phyloP scores from a whole-genome alignment of 202 grass and related monocot species.

The Elaeis oleifera region DNA sequence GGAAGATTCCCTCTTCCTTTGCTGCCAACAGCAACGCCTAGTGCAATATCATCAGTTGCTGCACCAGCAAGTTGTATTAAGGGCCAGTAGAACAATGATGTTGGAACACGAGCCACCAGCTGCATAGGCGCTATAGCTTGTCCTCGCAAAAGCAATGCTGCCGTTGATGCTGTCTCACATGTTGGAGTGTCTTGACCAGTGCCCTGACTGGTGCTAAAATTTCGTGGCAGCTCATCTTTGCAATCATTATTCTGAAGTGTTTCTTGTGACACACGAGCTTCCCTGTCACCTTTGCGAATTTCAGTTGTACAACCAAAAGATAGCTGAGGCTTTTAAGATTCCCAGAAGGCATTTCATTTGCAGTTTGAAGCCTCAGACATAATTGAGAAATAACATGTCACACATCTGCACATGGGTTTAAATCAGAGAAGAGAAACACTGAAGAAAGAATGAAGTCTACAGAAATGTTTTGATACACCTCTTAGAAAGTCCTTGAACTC shows the following conservation, averaged over 20 bases:
- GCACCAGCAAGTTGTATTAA: slow-evolving; percentile 96
- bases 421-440: background rate
- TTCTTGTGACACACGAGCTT: slow-evolving; percentile 37
- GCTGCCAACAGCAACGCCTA: slow-evolving; percentile 95
- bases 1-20: slow-evolving; percentile 94
- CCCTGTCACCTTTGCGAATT: slow-evolving; percentile 34
- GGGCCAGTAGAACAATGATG: slow-evolving; percentile 94
- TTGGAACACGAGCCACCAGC: slow-evolving; percentile 77
- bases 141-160: slow-evolving; percentile 79
- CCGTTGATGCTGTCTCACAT: slow-evolving; percentile 66
- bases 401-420: slow-evolving; percentile 65
- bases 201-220: slow-evolving; percentile 27
- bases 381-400: slow-evolving; percentile 93
- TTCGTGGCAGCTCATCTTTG: slow-evolving; percentile 42
- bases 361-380: slow-evolving; percentile 59
- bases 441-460: background rate
- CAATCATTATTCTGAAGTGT: slow-evolving; percentile 31
- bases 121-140: slow-evolving; percentile 82
- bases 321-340: slow-evolving; percentile 54
- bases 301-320: slow-evolving; percentile 57
- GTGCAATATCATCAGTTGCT: slow-evolving; percentile 92
- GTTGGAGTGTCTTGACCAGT: slow-evolving; percentile 32
- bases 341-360: slow-evolving; percentile 40
- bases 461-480: too few species aligned
- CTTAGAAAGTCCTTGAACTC: too few species aligned